Evolutionary conservation across 78 protist genomes (phyloP), one percentile per base, ranked within the genome.

Genomic region (Creolimax fragrantissima): DNA sequence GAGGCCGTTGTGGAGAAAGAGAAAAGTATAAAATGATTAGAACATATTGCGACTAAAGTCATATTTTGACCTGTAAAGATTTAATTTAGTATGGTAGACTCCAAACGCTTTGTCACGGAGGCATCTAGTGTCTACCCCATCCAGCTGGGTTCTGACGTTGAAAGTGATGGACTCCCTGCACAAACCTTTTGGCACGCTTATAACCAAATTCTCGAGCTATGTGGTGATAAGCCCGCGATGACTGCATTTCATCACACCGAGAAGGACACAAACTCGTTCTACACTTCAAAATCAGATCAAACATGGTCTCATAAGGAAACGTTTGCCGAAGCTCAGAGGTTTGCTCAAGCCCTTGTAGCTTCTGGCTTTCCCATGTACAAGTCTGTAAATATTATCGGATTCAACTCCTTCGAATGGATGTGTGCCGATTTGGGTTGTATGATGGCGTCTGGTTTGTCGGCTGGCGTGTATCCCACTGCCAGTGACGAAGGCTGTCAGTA

Each of bases 361-460:
- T 24, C 90, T 2, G 97, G 96, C 3, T 47, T 96, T 41, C 74
- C 84, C 3, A 41, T 24, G 24, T 58, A 11, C 90, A n/a, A 90
- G 37, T 85, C 95, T 17, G 94, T 94, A 3, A 92, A 93, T 88
- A 88, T 96, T 32, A 91, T 94, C 37, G 98, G 97, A 85, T 95
- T 95, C 95, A 95, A 95, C 89, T 92, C 94, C 45, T 95, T 95
- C 92, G 98, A 96, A 81, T 96, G 98, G 98, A 94, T 93, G 43
- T 91, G 94, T 81, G 84, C 96, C 17, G 90, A 85, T 44, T 66
- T 94, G 2, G 98, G 94, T 35, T 86, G 95, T 42, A 95, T 96
- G 32, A 81, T 44, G 43, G 96, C 96, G 3, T 95, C 94, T 37
- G 98, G 95, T n/a, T 4, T 96, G 42, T 95, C 95, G 41, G 92